Percentiles rank a stretch among this genome's conserved stretches.
Conservation (phyloP, 345 rosid genomes). For the Brassica juncea region DNA sequence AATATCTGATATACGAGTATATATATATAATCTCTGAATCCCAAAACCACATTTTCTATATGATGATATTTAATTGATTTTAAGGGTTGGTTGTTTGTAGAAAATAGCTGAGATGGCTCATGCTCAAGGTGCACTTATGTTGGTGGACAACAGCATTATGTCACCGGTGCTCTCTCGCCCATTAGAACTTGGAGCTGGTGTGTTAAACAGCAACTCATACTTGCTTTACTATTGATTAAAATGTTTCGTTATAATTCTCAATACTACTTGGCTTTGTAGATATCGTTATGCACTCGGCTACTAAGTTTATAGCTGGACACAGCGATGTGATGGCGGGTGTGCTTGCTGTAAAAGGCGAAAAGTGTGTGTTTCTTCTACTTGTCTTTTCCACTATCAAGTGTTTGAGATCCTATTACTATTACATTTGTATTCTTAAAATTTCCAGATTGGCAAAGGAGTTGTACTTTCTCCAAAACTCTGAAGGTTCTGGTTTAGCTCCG, state of each 20-base stretch:
- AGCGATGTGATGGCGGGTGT: slow-evolving; percentile 98
- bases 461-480: slow-evolving; percentile 93
- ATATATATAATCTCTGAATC: not conserved
- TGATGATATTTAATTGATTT: not conserved
- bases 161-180: slow-evolving; percentile 88
- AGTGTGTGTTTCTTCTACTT: slow-evolving; percentile 45
- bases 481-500: slow-evolving; percentile 95
- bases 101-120: slow-evolving; percentile 87
- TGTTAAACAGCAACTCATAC: not conserved
- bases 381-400: not conserved
- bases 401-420: not conserved
- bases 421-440: not conserved
- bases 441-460: slow-evolving; percentile 73
- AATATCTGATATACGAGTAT: slow-evolving; percentile 76
- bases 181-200: slow-evolving; percentile 94
- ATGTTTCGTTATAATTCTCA: not conserved
- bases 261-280: slow-evolving; percentile 49
- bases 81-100: slow-evolving; percentile 40
- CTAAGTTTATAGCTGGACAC: slow-evolving; percentile 91
- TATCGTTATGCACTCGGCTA: slow-evolving; percentile 96
- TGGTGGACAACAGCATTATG: slow-evolving; percentile 95
- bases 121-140: slow-evolving; percentile 70
- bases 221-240: not conserved
- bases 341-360: slow-evolving; percentile 87
- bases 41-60: not conserved